Evolutionary conservation across 2,329 filamentous ascomycete species (phyloP).

Genomic region (Dothistroma septosporum): DNA sequence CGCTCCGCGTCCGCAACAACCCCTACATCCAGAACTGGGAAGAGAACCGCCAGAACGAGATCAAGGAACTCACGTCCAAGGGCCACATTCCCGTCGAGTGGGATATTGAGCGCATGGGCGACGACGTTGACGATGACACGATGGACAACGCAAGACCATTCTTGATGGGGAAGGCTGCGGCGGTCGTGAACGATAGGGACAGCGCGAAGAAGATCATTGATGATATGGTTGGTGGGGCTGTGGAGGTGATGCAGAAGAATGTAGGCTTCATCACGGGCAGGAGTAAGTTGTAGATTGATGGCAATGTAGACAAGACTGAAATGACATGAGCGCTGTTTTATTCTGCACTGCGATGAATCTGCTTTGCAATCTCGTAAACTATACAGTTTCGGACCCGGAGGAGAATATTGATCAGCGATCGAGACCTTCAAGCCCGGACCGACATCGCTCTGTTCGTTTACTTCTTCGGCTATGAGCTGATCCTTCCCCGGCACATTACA

Average conservation of each 20-base stretch:
- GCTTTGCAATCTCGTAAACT: not conserved
- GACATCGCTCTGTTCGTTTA: no score
- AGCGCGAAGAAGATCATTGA: constrained; percentile 86
- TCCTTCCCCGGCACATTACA: no score
- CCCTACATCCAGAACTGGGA: constrained; percentile 96
- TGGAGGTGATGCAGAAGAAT: constrained; percentile 29
- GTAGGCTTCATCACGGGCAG: constrained; percentile 30
- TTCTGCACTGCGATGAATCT: not conserved
- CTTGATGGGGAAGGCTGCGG: constrained; percentile 95
- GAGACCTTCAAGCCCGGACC: no score
- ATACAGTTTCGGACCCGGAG: no score
- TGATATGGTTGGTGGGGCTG: constrained; percentile 81
- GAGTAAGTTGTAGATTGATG: constrained; percentile 34
- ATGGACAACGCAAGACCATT: constrained; percentile 89
- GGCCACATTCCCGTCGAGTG: constrained; percentile 90
- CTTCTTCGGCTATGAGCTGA: no score
- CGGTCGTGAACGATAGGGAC: constrained; percentile 91
- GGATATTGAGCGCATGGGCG: constrained; percentile 78
- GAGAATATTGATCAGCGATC: no score
- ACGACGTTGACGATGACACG: constrained; percentile 67
- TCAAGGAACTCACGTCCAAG: constrained; percentile 85
- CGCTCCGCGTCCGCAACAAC: constrained; percentile 89
- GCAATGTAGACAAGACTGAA: no score
- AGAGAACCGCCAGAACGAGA: constrained; percentile 81
- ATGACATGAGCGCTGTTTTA: not conserved